Evolutionary conservation across 164 flowering plant genomes (phyloP), one percentile per base, ranked within the genome.

Genomic region (Santalum album): DNA sequence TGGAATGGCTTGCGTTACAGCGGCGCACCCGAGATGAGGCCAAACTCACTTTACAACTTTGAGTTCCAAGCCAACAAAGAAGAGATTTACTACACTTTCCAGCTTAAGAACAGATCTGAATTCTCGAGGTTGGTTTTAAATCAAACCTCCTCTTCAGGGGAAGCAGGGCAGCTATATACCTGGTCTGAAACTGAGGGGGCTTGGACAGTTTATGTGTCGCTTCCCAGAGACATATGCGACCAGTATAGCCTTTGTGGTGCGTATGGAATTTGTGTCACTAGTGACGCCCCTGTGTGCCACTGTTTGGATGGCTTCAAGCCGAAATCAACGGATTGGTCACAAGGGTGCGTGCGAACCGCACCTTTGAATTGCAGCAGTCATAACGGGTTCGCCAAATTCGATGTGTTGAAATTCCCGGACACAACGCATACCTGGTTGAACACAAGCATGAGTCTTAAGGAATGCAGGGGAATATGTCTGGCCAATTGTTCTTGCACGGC

Each of bases 401-500:
- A 36, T 2, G 15, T 9, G 40, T 36, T 36, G 40, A 36, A 36
- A 36, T 9, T 36, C 2, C 15, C 40, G 7, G 40, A 36, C 40
- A 6, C 15, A 16, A 4, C 20, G 2, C 3, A 25, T 0, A 19
- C 65, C 5, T 29, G 40, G 59, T 39, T 10, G 21, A 21, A 62
- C 44, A 20, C 14, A 3, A 62, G 7, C 11, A 38, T 55, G 60
- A 42, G n/a, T 23, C 60, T 55, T 38, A 14, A 26, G 17, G 43
- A 62, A 49, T 62, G 65, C n/a, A 7, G 16, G 43, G 26, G 2
- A 7, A 17, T 18, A 11, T 62, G 65, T 19, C 17, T 29, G 29
- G 26, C 32, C 23, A 70, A 65, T 27, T 65, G 67, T 24, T 61
- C 73, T 26, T 70, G 69, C 44, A 58, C 17, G 23, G 68, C 68